phyloP scores from a whole-genome alignment of 2,329 filamentous ascomycete genomes.

The Penicillium sp. region DNA sequence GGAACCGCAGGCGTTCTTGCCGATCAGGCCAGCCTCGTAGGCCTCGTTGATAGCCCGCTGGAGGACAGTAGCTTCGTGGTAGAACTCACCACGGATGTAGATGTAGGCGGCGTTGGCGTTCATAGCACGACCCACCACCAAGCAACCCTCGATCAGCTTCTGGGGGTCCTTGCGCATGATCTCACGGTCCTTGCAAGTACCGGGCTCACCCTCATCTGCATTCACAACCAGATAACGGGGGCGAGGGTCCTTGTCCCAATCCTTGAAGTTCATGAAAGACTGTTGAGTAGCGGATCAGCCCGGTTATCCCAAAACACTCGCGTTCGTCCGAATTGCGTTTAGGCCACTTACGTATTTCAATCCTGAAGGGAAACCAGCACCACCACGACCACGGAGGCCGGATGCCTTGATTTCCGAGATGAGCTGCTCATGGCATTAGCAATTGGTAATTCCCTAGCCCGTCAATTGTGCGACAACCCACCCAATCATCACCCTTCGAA shows the following conservation, averaged over 20 bases:
- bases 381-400: conserved; percentile 89
- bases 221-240: conserved; percentile 97
- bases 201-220: conserved; percentile 96
- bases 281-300: conserved; percentile 39
- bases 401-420: conserved; percentile 97
- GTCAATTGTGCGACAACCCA: conserved; percentile 33
- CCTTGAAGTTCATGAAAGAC: conserved; percentile 99
- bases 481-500: conserved; percentile 94
- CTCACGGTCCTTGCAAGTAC: conserved; percentile 98
- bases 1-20: conserved; percentile 95
- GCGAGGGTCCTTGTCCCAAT: conserved; percentile 96
- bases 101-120: conserved; percentile 98
- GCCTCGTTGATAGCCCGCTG: conserved; percentile 97
- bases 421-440: conserved; percentile 56
- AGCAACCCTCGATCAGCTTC: conserved; percentile 96
- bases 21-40: conserved; percentile 89
- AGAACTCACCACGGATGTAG: conserved; percentile 98
- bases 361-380: conserved; percentile 95
- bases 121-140: conserved; percentile 95
- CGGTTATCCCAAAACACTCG: conserved; percentile 12
- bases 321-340: neutral
- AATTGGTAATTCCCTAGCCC: conserved; percentile 3
- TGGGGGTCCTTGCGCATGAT: conserved; percentile 99
- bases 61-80: conserved; percentile 88
- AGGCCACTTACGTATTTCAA: conserved; percentile 85